These are phyloP conservation scores for Lichtheimia ornata DNA, from an alignment of 371 early-diverging fungal species.

Conservation along the genomic window DNA sequence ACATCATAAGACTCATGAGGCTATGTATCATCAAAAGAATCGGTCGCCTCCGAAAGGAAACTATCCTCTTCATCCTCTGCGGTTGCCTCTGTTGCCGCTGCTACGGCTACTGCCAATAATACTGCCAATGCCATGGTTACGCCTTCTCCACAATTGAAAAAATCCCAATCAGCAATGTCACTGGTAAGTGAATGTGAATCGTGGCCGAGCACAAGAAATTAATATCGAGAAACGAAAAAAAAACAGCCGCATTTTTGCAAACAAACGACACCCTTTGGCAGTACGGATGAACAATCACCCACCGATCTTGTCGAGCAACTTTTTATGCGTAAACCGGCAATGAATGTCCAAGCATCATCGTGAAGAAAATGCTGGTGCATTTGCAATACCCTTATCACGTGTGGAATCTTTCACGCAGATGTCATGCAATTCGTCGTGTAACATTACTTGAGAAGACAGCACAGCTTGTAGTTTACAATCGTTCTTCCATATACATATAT, in stretches of 20 bases:
- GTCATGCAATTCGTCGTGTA: no score
- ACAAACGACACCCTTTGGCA: slow-evolving; percentile 18
- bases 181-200: no score
- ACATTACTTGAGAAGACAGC: no score
- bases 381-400: no score
- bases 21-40: background rate
- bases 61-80: background rate
- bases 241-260: slow-evolving; percentile 33
- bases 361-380: background rate
- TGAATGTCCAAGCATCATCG: slow-evolving; percentile 8
- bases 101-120: slow-evolving; percentile 15
- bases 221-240: background rate
- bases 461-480: no score
- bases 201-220: no score
- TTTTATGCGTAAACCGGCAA: slow-evolving; percentile 23
- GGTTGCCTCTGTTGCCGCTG: slow-evolving; percentile 4
- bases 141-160: slow-evolving; percentile 16
- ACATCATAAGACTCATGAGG: background rate
- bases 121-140: slow-evolving; percentile 1
- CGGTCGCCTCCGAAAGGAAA: background rate
- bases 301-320: slow-evolving; percentile 38
- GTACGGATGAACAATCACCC: slow-evolving; percentile 34
- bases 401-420: no score
- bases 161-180: slow-evolving; percentile 31
- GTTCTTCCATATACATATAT: no score